A percentile compares a stretch with the other conserved stretches of the same genome.
phyloP scores from a whole-genome alignment of 129 eudicot genomes.

The Chrysanthemum seticuspe region DNA sequence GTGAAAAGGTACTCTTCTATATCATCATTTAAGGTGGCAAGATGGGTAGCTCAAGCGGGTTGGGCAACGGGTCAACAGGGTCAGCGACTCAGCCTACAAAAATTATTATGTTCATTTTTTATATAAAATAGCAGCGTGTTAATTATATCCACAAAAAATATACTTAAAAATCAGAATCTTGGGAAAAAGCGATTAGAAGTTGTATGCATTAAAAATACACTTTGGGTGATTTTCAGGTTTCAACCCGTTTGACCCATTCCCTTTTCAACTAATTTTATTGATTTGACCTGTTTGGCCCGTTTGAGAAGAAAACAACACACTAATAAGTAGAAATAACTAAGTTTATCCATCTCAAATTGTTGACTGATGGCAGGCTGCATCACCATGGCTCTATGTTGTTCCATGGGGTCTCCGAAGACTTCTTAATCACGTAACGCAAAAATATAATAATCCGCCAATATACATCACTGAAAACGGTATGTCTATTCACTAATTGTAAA shows the following conservation, averaged over 20 bases:
- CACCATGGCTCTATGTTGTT: constrained; percentile 82
- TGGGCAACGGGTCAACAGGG: constrained; percentile 2
- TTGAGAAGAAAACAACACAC: neutral
- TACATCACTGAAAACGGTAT: constrained; percentile 80
- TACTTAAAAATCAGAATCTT: neutral
- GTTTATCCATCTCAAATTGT: constrained; percentile 13
- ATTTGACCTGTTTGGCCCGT: neutral
- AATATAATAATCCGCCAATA: constrained; percentile 62
- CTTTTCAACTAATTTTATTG: neutral
- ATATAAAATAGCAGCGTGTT: neutral
- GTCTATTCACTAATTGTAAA: constrained; percentile 2
- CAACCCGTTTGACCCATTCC: neutral
- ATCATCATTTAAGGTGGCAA: constrained; percentile 6
- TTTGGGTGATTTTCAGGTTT: neutral
- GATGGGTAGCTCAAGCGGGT: constrained; percentile 2
- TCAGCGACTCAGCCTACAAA: too few relatives aligned
- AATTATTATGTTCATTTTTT: neutral
- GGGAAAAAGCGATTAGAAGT: neutral
- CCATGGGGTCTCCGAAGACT: constrained; percentile 77
- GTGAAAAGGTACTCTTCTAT: constrained; percentile 52
- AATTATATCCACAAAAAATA: neutral
- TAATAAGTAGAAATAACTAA: neutral
- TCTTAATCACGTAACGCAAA: constrained; percentile 50
- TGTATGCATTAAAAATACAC: neutral
- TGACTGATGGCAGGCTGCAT: constrained; percentile 67